phyloP scores from a whole-genome alignment of 345 rosid genomes.

The Hibiscus tridactylites region DNA sequence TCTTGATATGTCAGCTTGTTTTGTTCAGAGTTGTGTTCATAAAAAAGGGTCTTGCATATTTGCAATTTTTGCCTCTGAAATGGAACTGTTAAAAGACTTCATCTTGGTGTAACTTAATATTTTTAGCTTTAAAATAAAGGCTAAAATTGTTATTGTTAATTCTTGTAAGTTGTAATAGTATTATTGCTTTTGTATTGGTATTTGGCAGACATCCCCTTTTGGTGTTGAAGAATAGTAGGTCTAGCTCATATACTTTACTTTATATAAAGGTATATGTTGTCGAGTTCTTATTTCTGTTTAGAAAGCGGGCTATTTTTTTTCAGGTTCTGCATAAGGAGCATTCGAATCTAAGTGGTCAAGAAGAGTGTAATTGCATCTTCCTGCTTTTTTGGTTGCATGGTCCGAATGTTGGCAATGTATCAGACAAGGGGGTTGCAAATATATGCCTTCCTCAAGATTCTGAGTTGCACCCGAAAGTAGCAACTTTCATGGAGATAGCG shows the following conservation, averaged over 20 bases:
- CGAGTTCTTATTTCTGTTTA: not conserved
- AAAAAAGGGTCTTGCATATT: not conserved
- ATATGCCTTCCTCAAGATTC: conserved; percentile 27
- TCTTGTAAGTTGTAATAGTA: not conserved
- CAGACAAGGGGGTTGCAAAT: conserved; percentile 24
- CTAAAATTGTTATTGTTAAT: not conserved
- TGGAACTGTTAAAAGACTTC: not conserved
- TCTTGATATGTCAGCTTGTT: too few relatives aligned
- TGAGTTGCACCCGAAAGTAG: conserved; percentile 10
- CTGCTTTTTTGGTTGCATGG: conserved; percentile 40
- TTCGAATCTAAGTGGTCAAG: conserved; percentile 26
- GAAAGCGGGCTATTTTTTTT: not conserved
- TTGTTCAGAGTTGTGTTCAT: not conserved
- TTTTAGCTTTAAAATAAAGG: not conserved
- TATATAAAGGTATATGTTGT: not conserved
- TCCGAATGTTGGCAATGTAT: conserved; percentile 13
- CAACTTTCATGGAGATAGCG: conserved; percentile 18
- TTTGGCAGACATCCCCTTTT: too few relatives aligned
- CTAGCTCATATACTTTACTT: not conserved
- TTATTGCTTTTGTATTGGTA: not conserved
- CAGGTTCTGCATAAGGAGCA: conserved; percentile 29
- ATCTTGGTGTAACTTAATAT: not conserved
- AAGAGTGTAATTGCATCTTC: conserved; percentile 35
- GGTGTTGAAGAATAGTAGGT: not conserved
- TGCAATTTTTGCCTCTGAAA: not conserved